Evolutionary conservation across 352 stramenopile species (phyloP), one percentile per base, ranked within the genome.

Genomic region (Phytopythium boreale): DNA sequence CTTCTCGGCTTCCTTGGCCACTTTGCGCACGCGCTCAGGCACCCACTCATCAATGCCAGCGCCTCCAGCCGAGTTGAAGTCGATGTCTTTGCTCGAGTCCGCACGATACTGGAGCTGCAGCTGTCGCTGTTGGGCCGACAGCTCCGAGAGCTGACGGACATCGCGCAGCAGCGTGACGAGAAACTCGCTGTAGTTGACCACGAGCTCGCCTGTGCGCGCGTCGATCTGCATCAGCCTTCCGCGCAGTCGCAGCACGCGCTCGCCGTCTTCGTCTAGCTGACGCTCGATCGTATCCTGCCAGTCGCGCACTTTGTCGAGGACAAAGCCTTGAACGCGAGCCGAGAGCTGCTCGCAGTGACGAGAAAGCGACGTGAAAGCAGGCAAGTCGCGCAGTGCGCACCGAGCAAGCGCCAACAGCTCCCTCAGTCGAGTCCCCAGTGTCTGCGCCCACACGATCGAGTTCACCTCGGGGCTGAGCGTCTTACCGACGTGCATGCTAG

Each of bases 121-220:
- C 29, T 73, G 66, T 9, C 47, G 43, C 34, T 91, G 67, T 63
- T 88, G 72, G 10, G 68, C 66, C 41, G 71, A 91, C n/a, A 98
- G 80, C 62, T 98, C 95, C 1, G 81, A 87, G 14, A 98, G 84
- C 64, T 98, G 89, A 19, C 95, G 84, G 4, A 97, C 91, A 59
- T 98, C 92, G 5, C 93, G 85, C 26, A 98, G 69, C 9, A 98
- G 68, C 10, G 85, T 96, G 4, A 98, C 95, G 15, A 98, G 86
- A 15, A 90, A 92, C 63, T 98, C 92, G 58, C 90, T 97, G 66
- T 96, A 98, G 66, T 98, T 98, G 47, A 98, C 94, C 4, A 96
- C 80, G 0, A 98, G 70, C 46, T 96, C 76, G 8, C 90, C 92
- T 39, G 74, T 82, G 34, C 89, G 84, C 53, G 72, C 70, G 70